Conservation (phyloP, 106 monocot species). For the Dendrobium nobile region DNA sequence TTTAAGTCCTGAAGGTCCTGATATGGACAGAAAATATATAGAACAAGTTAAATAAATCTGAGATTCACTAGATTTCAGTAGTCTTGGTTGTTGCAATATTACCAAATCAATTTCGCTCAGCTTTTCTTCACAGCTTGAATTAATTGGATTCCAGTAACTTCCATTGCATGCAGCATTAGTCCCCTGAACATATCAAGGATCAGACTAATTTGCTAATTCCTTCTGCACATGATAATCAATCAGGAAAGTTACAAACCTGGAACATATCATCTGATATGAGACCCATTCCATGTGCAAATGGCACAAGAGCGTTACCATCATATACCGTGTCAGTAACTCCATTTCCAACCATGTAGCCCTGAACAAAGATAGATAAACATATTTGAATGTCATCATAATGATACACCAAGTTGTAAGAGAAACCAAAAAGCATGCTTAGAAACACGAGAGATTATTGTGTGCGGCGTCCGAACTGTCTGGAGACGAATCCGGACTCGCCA, state of each 20-base stretch:
- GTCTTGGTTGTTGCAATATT: conserved; percentile 7
- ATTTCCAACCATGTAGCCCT: conserved; percentile 96
- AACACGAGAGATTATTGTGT: no score
- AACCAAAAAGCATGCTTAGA: no score
- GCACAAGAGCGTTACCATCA: conserved; percentile 90
- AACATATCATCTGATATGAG: conserved; percentile 77
- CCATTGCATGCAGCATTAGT: conserved; percentile 60
- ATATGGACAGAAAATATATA: background rate
- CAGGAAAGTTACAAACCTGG: conserved; percentile 29
- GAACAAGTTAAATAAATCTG: background rate
- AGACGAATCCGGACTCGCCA: no score
- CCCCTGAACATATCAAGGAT: conserved; percentile 34
- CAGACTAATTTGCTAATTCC: background rate
- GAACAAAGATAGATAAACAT: background rate
- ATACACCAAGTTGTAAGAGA: no score
- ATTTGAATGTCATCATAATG: background rate
- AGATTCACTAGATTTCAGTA: background rate
- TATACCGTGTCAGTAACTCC: conserved; percentile 58
- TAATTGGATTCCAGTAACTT: conserved; percentile 73
- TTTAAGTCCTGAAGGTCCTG: conserved; percentile 56
- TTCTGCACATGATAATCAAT: background rate
- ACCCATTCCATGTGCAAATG: conserved; percentile 96
- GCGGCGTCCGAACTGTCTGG: no score
- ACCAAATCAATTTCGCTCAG: conserved; percentile 59
- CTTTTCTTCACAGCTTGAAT: conserved; percentile 18